A percentile compares a stretch with the other conserved stretches of the same genome.
These are phyloP conservation scores for Pouteria campechiana DNA, from an alignment of 179 eudicot genomes.

Conservation along the genomic window DNA sequence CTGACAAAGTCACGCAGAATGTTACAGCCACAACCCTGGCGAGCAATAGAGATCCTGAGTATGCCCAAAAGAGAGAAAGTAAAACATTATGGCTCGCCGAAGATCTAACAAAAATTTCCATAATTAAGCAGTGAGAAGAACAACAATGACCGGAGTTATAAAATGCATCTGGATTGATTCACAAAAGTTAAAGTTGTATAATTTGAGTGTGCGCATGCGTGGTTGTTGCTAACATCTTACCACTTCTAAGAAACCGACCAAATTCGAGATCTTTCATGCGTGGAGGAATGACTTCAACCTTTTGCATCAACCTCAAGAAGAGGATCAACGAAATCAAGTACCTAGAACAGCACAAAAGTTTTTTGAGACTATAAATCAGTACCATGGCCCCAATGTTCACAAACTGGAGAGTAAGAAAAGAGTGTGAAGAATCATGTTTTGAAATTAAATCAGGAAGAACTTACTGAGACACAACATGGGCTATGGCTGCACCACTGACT, in stretches of 20 bases:
- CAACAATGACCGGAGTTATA: too few relatives aligned
- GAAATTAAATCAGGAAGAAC: slow-evolving; percentile 13
- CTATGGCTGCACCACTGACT: slow-evolving; percentile 92
- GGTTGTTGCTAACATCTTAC: slow-evolving; percentile 14
- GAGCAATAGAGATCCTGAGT: slow-evolving; percentile 63
- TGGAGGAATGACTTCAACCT: slow-evolving; percentile 73
- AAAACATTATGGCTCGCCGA: background rate
- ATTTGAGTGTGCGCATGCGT: background rate
- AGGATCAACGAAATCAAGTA: slow-evolving; percentile 70
- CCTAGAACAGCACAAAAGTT: slow-evolving; percentile 19
- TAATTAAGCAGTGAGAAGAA: too few relatives aligned
- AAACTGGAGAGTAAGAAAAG: too few relatives aligned
- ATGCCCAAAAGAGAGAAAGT: too few relatives aligned
- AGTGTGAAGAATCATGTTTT: too few relatives aligned
- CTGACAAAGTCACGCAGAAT: slow-evolving; percentile 86
- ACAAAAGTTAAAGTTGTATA: too few relatives aligned
- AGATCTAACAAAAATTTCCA: too few relatives aligned
- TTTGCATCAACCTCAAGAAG: slow-evolving; percentile 47
- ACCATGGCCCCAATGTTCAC: background rate
- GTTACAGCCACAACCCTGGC: slow-evolving; percentile 85
- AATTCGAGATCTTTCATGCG: slow-evolving; percentile 51
- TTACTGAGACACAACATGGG: slow-evolving; percentile 97
- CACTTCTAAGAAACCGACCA: slow-evolving; percentile 69
- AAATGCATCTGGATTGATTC: too few relatives aligned
- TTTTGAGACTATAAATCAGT: too few relatives aligned